Conservation (phyloP, 129 eudicot genomes). For the Pseudognaphalium luteoalbum region DNA sequence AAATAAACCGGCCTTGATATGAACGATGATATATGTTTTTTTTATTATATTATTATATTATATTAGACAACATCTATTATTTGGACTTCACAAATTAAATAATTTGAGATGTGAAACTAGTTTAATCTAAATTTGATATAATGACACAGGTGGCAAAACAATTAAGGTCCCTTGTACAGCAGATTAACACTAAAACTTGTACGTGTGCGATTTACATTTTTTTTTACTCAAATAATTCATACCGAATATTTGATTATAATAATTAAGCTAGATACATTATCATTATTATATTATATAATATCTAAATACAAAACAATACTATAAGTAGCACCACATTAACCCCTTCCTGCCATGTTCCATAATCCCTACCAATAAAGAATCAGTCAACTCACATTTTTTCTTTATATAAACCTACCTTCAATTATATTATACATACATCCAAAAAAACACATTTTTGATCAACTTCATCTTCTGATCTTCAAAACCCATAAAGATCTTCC, state of each 20-base stretch:
- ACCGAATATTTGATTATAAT: neutral
- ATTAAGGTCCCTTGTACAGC: too few species aligned
- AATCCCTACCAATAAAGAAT: slow-evolving; percentile 23
- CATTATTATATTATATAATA: neutral
- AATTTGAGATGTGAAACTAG: neutral
- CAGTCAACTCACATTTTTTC: slow-evolving; percentile 25
- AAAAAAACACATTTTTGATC: slow-evolving; percentile 9
- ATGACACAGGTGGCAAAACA: too few species aligned
- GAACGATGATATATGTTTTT: neutral
- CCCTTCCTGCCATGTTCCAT: slow-evolving; percentile 26
- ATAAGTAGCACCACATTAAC: slow-evolving; percentile 20
- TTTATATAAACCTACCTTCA: slow-evolving; percentile 19
- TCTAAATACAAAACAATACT: neutral
- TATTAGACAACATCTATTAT: neutral
- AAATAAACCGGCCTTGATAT: neutral
- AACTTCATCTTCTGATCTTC: neutral
- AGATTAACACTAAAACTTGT: too few species aligned
- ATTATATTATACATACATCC: neutral
- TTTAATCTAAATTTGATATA: too few species aligned
- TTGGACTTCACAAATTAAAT: neutral
- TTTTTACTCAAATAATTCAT: too few species aligned
- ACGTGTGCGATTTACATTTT: too few species aligned
- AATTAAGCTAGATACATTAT: neutral
- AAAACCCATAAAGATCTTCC: slow-evolving; percentile 14
- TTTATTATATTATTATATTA: neutral